Percentiles rank a stretch among this genome's conserved stretches.
Conservation (phyloP, 1,284 basidiomycete genomes). For the Leccinum ponderosum region DNA sequence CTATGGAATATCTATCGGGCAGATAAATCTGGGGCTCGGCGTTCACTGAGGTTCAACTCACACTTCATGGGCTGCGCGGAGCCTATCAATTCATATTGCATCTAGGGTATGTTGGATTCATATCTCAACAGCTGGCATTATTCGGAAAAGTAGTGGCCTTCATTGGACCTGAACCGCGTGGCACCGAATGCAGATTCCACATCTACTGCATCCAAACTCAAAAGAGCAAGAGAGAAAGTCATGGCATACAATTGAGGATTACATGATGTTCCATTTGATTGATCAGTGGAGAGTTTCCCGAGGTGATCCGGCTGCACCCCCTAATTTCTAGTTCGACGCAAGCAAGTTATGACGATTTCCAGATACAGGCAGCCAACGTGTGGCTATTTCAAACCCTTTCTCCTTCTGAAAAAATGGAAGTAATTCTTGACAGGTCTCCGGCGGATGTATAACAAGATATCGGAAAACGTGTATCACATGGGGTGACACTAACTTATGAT, state of each 20-base stretch:
- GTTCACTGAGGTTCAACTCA: not conserved
- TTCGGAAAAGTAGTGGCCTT: not conserved
- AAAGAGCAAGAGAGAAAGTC: not conserved
- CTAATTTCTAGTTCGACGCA: not conserved
- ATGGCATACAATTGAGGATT: not conserved
- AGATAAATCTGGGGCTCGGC: not conserved
- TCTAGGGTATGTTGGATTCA: not conserved
- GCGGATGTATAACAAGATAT: not conserved
- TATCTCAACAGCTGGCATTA: not conserved
- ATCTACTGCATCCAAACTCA: not conserved
- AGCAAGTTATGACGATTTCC: not conserved
- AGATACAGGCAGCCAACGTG: not conserved
- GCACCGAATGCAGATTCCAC: not conserved
- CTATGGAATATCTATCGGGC: not conserved
- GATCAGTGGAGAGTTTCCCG: not conserved
- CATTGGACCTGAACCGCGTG: not conserved
- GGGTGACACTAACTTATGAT: not conserved
- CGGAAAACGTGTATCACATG: not conserved
- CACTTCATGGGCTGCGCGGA: not conserved
- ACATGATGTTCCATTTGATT: not conserved
- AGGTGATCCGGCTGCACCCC: not conserved
- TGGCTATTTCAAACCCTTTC: not conserved
- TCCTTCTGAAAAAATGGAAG: not conserved
- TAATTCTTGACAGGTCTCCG: not conserved
- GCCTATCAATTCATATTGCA: not conserved